Evolutionary conservation across 805 yeast genomes (phyloP).

Genomic region (Pichia thaimueangensis): DNA sequence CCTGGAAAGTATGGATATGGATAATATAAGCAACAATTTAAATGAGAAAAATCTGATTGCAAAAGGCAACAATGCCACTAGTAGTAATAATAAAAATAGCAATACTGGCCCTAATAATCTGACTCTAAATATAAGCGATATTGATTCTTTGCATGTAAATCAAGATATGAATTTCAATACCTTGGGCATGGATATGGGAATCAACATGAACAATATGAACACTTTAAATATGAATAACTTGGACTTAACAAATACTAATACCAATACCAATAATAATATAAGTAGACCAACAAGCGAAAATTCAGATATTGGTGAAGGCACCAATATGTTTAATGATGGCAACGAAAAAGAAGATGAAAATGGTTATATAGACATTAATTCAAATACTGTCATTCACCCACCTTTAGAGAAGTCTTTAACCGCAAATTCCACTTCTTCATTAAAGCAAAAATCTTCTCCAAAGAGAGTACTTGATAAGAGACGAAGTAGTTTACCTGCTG

Average conservation of each 20-base stretch:
- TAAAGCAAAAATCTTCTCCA: constrained; percentile 14
- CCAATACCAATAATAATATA: neutral
- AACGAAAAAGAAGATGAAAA: neutral
- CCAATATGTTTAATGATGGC: neutral
- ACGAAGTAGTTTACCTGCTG: constrained; percentile 7
- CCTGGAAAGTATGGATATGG: neutral
- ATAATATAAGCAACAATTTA: neutral
- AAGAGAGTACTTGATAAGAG: constrained; percentile 8
- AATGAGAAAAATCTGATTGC: neutral
- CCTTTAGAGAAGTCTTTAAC: neutral
- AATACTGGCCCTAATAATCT: neutral
- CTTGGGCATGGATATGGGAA: neutral
- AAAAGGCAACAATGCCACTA: neutral
- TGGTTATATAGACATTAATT: neutral
- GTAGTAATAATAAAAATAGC: neutral
- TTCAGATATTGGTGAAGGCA: constrained; percentile 1
- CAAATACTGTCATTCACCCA: neutral
- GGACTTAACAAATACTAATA: neutral
- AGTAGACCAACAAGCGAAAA: neutral
- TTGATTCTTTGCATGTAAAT: neutral
- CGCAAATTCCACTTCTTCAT: neutral
- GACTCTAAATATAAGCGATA: neutral
- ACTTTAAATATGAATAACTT: neutral
- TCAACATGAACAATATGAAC: neutral
- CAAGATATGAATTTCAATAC: neutral